phyloP scores from a whole-genome alignment of 1,284 basidiomycete genomes.

The Malassezia dermatis region DNA sequence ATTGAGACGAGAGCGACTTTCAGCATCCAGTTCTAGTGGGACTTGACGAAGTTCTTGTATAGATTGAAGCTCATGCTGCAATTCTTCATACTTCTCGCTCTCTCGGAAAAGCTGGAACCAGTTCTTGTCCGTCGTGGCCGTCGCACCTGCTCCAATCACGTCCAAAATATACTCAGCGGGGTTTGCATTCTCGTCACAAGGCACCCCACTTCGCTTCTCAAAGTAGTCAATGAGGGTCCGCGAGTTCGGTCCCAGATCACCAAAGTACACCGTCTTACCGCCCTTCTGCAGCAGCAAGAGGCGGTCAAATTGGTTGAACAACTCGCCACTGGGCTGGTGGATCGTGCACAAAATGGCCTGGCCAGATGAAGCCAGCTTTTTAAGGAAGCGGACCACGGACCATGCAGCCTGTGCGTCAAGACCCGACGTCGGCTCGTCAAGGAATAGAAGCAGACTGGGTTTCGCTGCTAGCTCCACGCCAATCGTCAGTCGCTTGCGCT shows the following conservation, averaged over 20 bases:
- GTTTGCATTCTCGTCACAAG: slow-evolving; percentile 27
- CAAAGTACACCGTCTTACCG: slow-evolving; percentile 52
- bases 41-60: slow-evolving; percentile 11
- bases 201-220: slow-evolving; percentile 56
- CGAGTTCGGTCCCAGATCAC: slow-evolving; percentile 59
- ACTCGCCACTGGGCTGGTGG: slow-evolving; percentile 47
- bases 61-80: slow-evolving; percentile 18
- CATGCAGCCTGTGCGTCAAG: slow-evolving; percentile 27
- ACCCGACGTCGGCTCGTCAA: slow-evolving; percentile 42
- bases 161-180: slow-evolving; percentile 42
- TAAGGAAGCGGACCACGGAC: slow-evolving; percentile 43
- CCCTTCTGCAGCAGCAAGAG: slow-evolving; percentile 34
- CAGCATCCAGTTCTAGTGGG: not conserved
- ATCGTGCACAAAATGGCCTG: slow-evolving; percentile 48
- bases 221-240: slow-evolving; percentile 61
- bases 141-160: slow-evolving; percentile 37
- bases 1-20: slow-evolving; percentile 18
- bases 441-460: slow-evolving; percentile 36
- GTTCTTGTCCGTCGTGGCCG: slow-evolving; percentile 33
- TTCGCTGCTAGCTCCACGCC: slow-evolving; percentile 38
- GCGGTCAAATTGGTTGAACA: slow-evolving; percentile 35
- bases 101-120: slow-evolving; percentile 36
- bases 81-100: slow-evolving; percentile 20
- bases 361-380: slow-evolving; percentile 42
- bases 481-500: slow-evolving; percentile 38